These are phyloP conservation scores for Porcisia hertigi DNA, from an alignment of 208 protist species.

Conservation along the genomic window DNA sequence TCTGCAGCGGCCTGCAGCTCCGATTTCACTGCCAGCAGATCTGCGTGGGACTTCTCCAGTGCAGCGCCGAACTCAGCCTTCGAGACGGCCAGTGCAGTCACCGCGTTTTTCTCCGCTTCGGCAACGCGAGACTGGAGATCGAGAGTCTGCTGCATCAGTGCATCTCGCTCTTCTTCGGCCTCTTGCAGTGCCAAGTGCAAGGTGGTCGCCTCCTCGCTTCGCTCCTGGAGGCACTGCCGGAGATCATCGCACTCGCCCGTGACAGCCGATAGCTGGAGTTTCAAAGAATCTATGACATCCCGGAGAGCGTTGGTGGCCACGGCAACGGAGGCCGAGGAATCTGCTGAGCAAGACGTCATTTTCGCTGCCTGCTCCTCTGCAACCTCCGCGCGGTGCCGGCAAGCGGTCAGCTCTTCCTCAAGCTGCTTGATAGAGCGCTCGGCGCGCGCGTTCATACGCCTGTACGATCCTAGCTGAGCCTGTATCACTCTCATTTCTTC, in stretches of 20 bases:
- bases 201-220: constrained; percentile 10
- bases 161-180: constrained; percentile 18
- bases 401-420: constrained; percentile 15
- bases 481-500: constrained; percentile 17
- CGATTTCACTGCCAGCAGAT: not conserved
- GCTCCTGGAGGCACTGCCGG: constrained; percentile 10
- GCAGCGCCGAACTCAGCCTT: not conserved
- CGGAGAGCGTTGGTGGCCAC: not conserved
- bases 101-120: not conserved
- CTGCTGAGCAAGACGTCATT: not conserved
- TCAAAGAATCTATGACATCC: not conserved
- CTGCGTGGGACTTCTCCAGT: not conserved
- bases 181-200: constrained; percentile 15
- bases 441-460: constrained; percentile 21
- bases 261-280: constrained; percentile 1
- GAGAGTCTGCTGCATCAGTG: constrained; percentile 7
- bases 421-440: constrained; percentile 16
- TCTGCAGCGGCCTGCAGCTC: constrained; percentile 4
- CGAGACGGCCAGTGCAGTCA: not conserved
- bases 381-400: not conserved
- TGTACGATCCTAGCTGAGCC: constrained; percentile 2
- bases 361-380: not conserved
- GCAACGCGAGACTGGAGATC: constrained; percentile 10
- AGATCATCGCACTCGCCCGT: constrained; percentile 3
- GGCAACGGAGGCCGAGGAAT: not conserved